Evolutionary conservation across 2,329 filamentous ascomycete species (phyloP).

Genomic region (Calonectria crousiana): DNA sequence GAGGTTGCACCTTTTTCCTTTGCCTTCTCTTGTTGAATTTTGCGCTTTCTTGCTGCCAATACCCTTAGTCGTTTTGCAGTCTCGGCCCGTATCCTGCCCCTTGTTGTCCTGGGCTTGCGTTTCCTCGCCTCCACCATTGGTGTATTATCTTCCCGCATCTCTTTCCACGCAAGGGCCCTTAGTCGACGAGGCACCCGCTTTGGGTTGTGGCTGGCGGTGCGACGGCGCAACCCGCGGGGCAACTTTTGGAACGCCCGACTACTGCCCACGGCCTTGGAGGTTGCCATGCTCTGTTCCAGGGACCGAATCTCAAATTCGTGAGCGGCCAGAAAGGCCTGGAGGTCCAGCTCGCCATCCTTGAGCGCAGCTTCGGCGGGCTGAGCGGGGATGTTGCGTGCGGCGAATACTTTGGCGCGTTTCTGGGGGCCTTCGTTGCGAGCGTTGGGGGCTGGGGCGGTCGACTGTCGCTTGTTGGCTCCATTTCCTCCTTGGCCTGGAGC

Average conservation of each 20-base stretch:
- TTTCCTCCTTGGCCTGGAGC: slow-evolving; percentile 43
- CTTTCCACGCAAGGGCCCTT: slow-evolving; percentile 73
- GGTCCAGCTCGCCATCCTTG: slow-evolving; percentile 83
- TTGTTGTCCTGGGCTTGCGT: slow-evolving; percentile 70
- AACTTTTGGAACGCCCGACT: slow-evolving; percentile 92
- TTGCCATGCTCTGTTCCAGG: slow-evolving; percentile 84
- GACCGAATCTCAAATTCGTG: slow-evolving; percentile 92
- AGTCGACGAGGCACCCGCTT: slow-evolving; percentile 87
- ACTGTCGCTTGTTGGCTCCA: slow-evolving; percentile 45
- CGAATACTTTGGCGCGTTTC: slow-evolving; percentile 61
- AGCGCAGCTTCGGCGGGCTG: slow-evolving; percentile 65
- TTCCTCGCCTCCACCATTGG: slow-evolving; percentile 78
- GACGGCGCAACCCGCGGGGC: slow-evolving; percentile 83
- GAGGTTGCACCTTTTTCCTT: slow-evolving; percentile 38
- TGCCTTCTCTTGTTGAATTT: slow-evolving; percentile 51
- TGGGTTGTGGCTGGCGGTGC: slow-evolving; percentile 95
- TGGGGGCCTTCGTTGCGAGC: slow-evolving; percentile 44
- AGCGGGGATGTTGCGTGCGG: slow-evolving; percentile 63
- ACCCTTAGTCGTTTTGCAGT: slow-evolving; percentile 78
- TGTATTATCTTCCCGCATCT: slow-evolving; percentile 93
- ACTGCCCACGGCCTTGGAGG: slow-evolving; percentile 71
- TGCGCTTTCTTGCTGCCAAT: slow-evolving; percentile 69
- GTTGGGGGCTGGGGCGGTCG: slow-evolving; percentile 33
- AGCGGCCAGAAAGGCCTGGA: slow-evolving; percentile 85
- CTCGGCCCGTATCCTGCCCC: slow-evolving; percentile 76